These are phyloP conservation scores for Aplosporella prunicola DNA, from an alignment of 2,329 filamentous ascomycete genomes.

Conservation along the genomic window DNA sequence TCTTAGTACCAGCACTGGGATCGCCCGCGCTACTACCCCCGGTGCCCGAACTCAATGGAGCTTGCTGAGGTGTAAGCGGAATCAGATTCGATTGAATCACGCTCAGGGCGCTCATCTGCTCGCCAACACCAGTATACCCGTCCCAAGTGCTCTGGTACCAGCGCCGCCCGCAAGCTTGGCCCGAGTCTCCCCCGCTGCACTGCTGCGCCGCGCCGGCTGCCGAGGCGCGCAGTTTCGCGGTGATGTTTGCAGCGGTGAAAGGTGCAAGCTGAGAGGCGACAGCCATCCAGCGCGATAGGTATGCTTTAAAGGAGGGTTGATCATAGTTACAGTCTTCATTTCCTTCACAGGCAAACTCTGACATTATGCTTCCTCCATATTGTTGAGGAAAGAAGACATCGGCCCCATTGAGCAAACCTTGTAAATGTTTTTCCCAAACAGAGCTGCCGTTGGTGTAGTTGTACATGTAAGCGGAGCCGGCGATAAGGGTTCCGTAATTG, in stretches of 20 bases:
- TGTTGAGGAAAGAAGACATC: slow-evolving; percentile 32
- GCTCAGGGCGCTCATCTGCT: slow-evolving; percentile 49
- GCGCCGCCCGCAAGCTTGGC: slow-evolving; percentile 33
- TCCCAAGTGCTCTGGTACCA: slow-evolving; percentile 37
- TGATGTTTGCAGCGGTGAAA: slow-evolving; percentile 42
- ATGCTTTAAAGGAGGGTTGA: slow-evolving; percentile 38
- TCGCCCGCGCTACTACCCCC: slow-evolving; percentile 44
- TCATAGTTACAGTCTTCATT: slow-evolving; percentile 34
- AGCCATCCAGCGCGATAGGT: slow-evolving; percentile 41
- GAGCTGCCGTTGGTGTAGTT: slow-evolving; percentile 28
- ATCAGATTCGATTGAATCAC: slow-evolving; percentile 40
- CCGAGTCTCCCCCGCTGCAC: slow-evolving; percentile 39
- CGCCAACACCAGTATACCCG: slow-evolving; percentile 42
- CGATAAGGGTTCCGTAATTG: slow-evolving; percentile 29
- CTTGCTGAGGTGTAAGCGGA: slow-evolving; percentile 14
- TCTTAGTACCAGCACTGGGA: slow-evolving; percentile 27
- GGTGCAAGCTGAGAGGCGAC: slow-evolving; percentile 49
- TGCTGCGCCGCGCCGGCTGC: slow-evolving; percentile 46
- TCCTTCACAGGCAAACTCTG: slow-evolving; percentile 34
- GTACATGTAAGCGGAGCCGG: slow-evolving; percentile 29
- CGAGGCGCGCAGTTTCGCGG: slow-evolving; percentile 44
- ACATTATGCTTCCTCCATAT: slow-evolving; percentile 30
- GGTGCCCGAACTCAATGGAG: slow-evolving; percentile 39
- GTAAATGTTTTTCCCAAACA: slow-evolving; percentile 22
- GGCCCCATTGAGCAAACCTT: slow-evolving; percentile 23